These are phyloP conservation scores for Rubia yunnanensis DNA, from an alignment of 257 asterid species.

Conservation along the genomic window DNA sequence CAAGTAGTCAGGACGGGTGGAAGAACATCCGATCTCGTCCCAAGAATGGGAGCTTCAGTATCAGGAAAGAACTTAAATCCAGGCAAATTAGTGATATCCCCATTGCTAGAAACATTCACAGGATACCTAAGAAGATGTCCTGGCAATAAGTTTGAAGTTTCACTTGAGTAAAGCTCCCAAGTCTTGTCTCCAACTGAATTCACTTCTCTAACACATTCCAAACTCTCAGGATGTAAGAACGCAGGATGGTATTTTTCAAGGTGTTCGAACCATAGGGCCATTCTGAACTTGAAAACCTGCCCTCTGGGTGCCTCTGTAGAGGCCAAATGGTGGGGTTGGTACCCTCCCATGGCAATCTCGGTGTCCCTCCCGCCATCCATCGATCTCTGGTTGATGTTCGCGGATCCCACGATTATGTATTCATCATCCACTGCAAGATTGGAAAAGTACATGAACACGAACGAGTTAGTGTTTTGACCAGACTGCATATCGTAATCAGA, in stretches of 20 bases:
- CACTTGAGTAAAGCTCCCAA: conserved; percentile 49
- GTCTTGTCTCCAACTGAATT: conserved; percentile 46
- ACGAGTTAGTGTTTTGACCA: neutral
- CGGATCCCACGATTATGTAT: conserved; percentile 79
- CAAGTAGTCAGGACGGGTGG: conserved; percentile 75
- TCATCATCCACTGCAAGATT: conserved; percentile 70
- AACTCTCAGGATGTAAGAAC: conserved; percentile 44
- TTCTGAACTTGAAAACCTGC: conserved; percentile 43
- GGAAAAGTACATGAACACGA: neutral
- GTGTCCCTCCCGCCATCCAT: conserved; percentile 88
- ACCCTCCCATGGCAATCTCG: conserved; percentile 92
- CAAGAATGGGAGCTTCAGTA: conserved; percentile 77
- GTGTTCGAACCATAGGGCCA: conserved; percentile 83
- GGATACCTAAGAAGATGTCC: conserved; percentile 86
- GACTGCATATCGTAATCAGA: no score
- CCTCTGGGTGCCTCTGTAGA: conserved; percentile 27
- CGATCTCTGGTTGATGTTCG: conserved; percentile 89
- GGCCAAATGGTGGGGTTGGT: conserved; percentile 62
- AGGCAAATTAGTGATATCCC: conserved; percentile 38
- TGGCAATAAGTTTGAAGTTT: conserved; percentile 33
- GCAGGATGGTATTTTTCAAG: conserved; percentile 23
- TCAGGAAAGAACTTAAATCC: conserved; percentile 72
- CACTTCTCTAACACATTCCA: conserved; percentile 41
- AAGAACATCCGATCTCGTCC: conserved; percentile 40
- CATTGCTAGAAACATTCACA: conserved; percentile 31